These are phyloP conservation scores for Vitis labrusca DNA, from an alignment of 164 flowering plant species.

Conservation along the genomic window DNA sequence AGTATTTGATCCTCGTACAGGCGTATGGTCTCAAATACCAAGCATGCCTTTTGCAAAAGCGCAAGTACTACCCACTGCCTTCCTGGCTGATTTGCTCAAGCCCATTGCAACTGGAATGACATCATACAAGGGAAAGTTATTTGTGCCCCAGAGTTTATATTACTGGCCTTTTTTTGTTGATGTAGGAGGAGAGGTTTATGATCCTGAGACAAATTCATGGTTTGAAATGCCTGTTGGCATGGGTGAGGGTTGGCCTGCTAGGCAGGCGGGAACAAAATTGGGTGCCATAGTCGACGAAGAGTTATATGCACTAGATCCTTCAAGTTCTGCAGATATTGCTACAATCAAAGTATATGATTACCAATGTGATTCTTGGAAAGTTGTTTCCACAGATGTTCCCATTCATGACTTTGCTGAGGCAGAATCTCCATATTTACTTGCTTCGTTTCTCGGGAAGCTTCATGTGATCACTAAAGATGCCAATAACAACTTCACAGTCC, in stretches of 20 bases:
- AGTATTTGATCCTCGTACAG: slow-evolving; percentile 71
- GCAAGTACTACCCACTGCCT: slow-evolving; percentile 71
- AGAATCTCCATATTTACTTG: slow-evolving; percentile 82
- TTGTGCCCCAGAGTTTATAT: slow-evolving; percentile 83
- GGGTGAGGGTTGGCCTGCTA: slow-evolving; percentile 99
- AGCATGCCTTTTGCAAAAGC: slow-evolving; percentile 90
- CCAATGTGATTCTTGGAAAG: slow-evolving; percentile 78
- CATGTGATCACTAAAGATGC: slow-evolving; percentile 79
- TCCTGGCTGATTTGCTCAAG: slow-evolving; percentile 75
- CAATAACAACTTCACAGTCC: slow-evolving; percentile 11
- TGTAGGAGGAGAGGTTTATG: slow-evolving; percentile 86
- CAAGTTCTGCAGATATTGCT: slow-evolving; percentile 69
- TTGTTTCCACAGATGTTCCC: slow-evolving; percentile 68
- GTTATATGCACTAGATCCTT: slow-evolving; percentile 83
- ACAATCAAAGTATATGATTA: slow-evolving; percentile 79
- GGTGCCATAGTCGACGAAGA: slow-evolving; percentile 84
- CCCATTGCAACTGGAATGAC: slow-evolving; percentile 96
- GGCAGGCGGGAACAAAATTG: slow-evolving; percentile 86
- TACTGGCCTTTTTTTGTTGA: slow-evolving; percentile 93
- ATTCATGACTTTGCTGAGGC: slow-evolving; percentile 57
- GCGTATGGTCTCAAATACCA: slow-evolving; percentile 68
- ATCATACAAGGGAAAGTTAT: slow-evolving; percentile 71
- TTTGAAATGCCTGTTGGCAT: slow-evolving; percentile 88
- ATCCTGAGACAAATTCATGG: slow-evolving; percentile 80
- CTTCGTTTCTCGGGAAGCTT: slow-evolving; percentile 76